phyloP scores from a whole-genome alignment of 176 grass and related monocot genomes.

The Coix lacrymajobi region DNA sequence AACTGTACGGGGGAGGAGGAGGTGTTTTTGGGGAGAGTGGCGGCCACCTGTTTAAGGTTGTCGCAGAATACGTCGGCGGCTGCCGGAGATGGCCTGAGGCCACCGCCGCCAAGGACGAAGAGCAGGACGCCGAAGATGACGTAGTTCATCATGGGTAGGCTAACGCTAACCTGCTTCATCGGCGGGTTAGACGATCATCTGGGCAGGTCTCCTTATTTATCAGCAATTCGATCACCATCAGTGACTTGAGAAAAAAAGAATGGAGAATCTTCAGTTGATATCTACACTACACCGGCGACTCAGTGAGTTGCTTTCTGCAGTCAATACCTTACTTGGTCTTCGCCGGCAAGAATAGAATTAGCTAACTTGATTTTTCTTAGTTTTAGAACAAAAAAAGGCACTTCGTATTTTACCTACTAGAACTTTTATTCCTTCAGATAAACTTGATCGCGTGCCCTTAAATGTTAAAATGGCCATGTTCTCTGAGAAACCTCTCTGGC shows the following conservation, averaged over 20 bases:
- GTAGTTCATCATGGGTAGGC: background rate
- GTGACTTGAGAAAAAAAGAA: background rate
- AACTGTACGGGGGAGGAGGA: conserved; percentile 1
- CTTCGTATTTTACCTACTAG: background rate
- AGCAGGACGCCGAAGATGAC: background rate
- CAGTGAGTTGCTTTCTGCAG: background rate
- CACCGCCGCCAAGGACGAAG: background rate
- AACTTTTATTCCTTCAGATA: background rate
- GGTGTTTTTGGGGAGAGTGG: background rate
- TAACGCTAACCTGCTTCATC: background rate
- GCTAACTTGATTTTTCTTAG: background rate
- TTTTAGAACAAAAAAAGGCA: background rate
- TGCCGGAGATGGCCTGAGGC: background rate
- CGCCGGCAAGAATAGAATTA: background rate
- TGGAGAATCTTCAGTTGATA: background rate
- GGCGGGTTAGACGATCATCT: background rate
- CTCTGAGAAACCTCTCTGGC: background rate
- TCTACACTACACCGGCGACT: background rate
- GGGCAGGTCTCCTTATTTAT: background rate
- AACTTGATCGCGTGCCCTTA: background rate
- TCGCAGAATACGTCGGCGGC: background rate
- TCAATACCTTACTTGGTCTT: background rate
- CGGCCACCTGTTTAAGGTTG: background rate
- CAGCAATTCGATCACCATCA: background rate
- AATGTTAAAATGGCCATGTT: background rate